phyloP scores from a whole-genome alignment of 2,329 filamentous ascomycete species.

The Exophiala viscosa region DNA sequence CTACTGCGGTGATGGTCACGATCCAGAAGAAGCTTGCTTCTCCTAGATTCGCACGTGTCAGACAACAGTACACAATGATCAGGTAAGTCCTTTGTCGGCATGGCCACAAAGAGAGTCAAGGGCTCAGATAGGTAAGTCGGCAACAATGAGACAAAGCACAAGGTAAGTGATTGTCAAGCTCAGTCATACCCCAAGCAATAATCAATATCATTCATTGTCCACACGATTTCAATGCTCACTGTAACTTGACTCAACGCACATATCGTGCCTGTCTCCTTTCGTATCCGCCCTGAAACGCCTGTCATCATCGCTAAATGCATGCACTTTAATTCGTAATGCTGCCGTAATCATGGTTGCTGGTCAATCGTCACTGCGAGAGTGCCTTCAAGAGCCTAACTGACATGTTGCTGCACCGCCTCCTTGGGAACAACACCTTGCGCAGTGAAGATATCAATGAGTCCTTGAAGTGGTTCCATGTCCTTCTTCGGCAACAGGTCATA shows the following conservation, averaged over 20 bases:
- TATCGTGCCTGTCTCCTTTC: background rate
- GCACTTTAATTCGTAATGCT: background rate
- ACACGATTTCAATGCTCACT: no score
- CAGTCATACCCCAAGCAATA: no score
- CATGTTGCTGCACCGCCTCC: conserved; percentile 44
- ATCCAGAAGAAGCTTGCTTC: background rate
- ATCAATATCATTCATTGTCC: no score
- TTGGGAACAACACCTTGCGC: conserved; percentile 82
- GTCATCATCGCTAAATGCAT: conserved; percentile 4
- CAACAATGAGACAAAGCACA: no score
- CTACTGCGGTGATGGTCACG: background rate
- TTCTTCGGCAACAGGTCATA: conserved; percentile 81
- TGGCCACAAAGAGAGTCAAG: no score
- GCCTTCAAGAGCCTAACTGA: conserved; percentile 7
- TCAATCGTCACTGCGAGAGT: background rate
- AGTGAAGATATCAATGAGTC: conserved; percentile 86
- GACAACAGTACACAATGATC: no score
- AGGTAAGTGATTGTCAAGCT: no score
- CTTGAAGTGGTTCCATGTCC: conserved; percentile 94
- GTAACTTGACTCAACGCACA: no score
- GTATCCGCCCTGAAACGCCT: background rate
- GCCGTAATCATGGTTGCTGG: background rate
- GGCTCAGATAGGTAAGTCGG: no score
- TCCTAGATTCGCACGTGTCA: background rate
- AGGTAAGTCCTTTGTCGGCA: no score